Evolutionary conservation across 2,329 filamentous ascomycete species (phyloP).

Genomic region (Madurella mycetomatis): DNA sequence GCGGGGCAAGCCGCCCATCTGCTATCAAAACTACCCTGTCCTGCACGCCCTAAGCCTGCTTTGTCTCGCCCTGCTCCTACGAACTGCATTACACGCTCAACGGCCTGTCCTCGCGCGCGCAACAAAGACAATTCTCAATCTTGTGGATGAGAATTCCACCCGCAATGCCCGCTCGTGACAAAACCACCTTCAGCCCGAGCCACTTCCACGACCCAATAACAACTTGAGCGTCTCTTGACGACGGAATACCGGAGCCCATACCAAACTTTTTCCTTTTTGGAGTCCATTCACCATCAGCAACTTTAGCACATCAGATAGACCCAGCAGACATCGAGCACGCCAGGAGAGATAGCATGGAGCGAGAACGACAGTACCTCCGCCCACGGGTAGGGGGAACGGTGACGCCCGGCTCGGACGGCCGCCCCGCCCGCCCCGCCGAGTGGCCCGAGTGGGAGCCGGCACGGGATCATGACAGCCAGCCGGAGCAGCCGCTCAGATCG

Average conservation of each 20-base stretch:
- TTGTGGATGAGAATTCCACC: conserved; percentile 20
- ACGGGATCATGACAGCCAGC: conserved; percentile 12
- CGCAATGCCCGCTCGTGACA: conserved; percentile 24
- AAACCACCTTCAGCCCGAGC: conserved; percentile 9
- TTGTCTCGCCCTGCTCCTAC: conserved; percentile 14
- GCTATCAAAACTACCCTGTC: conserved; percentile 18
- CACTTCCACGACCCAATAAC: conserved; percentile 19
- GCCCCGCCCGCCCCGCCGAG: conserved; percentile 18
- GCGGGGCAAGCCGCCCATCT: conserved; percentile 8
- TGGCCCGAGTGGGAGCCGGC: conserved; percentile 22
- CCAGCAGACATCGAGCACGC: not conserved
- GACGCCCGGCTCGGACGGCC: conserved; percentile 18
- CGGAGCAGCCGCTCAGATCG: conserved; percentile 19
- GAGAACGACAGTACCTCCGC: conserved; percentile 25
- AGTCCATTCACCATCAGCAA: conserved; percentile 3
- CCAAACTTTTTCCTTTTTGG: not conserved
- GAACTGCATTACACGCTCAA: conserved; percentile 16
- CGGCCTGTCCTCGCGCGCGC: conserved; percentile 16
- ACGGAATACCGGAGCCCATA: not conserved
- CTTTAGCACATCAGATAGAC: not conserved
- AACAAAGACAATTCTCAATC: conserved; percentile 22
- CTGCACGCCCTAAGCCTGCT: conserved; percentile 22
- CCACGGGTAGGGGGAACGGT: conserved; percentile 21
- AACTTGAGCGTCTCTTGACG: conserved; percentile 7
- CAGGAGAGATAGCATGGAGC: conserved; percentile 17